Evolutionary conservation across 2,329 filamentous ascomycete genomes (phyloP).

Genomic region (Hirsutella rhossiliensis): DNA sequence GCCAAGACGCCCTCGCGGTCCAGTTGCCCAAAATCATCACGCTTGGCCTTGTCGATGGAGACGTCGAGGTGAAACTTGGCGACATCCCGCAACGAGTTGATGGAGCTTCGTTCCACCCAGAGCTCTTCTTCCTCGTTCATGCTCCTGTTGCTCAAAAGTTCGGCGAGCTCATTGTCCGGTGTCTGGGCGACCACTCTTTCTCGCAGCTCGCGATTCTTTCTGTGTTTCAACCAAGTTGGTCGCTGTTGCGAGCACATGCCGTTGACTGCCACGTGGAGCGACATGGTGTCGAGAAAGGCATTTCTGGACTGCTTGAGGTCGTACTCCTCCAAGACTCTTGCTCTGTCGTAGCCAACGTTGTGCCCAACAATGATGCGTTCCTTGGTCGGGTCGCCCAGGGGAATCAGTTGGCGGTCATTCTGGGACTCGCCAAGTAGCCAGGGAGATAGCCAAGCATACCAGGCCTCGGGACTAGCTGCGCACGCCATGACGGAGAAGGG

Average conservation of each 20-base stretch:
- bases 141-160: conserved; percentile 55
- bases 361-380: conserved; percentile 80
- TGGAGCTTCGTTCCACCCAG: conserved; percentile 88
- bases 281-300: conserved; percentile 94
- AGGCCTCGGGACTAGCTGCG: conserved; percentile 75
- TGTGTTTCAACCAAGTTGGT: conserved; percentile 94
- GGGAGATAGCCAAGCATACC: conserved; percentile 96
- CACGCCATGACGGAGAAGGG: conserved; percentile 95
- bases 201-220: conserved; percentile 74
- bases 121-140: conserved; percentile 85
- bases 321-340: conserved; percentile 83
- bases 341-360: conserved; percentile 91
- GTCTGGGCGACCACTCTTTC: conserved; percentile 67
- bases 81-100: conserved; percentile 91
- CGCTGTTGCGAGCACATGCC: conserved; percentile 97
- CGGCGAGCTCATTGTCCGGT: conserved; percentile 57
- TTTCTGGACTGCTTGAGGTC: conserved; percentile 70
- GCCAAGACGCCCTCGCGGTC: conserved; percentile 57
- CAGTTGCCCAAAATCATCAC: conserved; percentile 77
- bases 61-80: conserved; percentile 92
- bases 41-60: conserved; percentile 76
- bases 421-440: conserved; percentile 81
- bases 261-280: conserved; percentile 91
- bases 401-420: conserved; percentile 69
- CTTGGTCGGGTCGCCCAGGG: conserved; percentile 64